Base-by-base conservation (phyloP, 169 alveolate genomes). In the Plasmodium reichenowi region DNA sequence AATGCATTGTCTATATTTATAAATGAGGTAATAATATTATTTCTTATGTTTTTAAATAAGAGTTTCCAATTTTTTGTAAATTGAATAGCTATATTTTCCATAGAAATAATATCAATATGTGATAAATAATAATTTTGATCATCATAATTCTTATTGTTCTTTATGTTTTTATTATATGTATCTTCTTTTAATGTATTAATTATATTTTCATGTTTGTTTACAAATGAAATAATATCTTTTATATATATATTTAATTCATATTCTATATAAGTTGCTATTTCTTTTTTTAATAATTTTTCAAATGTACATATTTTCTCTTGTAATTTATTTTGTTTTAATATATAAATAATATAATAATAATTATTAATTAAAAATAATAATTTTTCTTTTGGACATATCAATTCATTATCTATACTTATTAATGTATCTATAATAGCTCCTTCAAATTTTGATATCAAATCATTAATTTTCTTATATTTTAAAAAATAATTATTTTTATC, bases 71-170 rank as follows among this genome's bases (percentile, higher is more conserved):
- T 22, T 68, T n/a, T 58, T 52, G 64, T 83, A 70, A 83, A 83
- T 20, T 52, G 15, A 20, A 70, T 43, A 3, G 91, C 91, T n/a
- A 71, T 72, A 15, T 24, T 58, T 70, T 83, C 91, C 85, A 83
- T 56, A 59, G 70, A 43, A 58, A 68, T 56, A 12, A 52, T 17
- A 60, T 94, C 95, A 17, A 94, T 50, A 64, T 89, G 93, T n/a
- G 78, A 52, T 32, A 90, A 32, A 38, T 38, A 38, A 38, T 38
- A 38, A 56, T 56, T 56, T 1, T 15, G 7, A 20, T 10, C 6
- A 7, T 22, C 15, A 2, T 6, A 5, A 24, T 38, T 38, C 5
- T 38, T 5, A 38, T 38, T 38, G 47, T 38, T 38, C 2, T 32
- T 32, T 17, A 29, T 63, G 7, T 45, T 17, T 17, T 68, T 4